Evolutionary conservation across 768 basidiomycete species (phyloP), one percentile per base, ranked within the genome.

Genomic region (Tricholoma furcatifolium): DNA sequence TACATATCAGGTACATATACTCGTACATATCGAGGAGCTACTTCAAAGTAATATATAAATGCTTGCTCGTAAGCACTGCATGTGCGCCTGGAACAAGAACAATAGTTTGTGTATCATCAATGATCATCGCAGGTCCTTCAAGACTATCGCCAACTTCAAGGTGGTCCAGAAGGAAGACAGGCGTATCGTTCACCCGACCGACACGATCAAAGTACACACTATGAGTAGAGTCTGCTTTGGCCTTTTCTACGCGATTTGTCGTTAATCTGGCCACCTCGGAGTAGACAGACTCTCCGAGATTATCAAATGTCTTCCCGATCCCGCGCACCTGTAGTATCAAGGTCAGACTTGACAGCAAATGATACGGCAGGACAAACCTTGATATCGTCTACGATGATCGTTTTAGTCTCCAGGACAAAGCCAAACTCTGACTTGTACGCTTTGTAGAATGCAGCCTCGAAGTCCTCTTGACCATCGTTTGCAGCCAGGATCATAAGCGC

Each of bases 61-160:
- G 88, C 57, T 83, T 85, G 51, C 81, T 84, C 43, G 85, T 80
- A 51, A 91, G 63, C 7, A 87, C 71, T 17, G 82, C 88, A 63
- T 68, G 80, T 45, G 88, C 83, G 14, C 78, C 83, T 0, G 91
- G 88, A 18, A 93, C 83, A 4, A 98, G 70, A 30, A 98, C 88
- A 55, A 98, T 91, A 20, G 95, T 97, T 74, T 97, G 96, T 18
- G 95, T 98, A 59, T 91, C 77, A 68, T 98, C 95, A 61, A 97
- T 91, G 55, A 98, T 87, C 82, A 98, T 87, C 32, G 93, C 92
- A 8, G 96, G 94, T 7, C 95, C 96, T 40, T 79, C 69, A 23
- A 96, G 73, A 36, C 76, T 72, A 51, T 93, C 87, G 3, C 93
- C 94, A 11, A 84, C 72, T 0, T 71, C 73, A 52, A 98, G 69